Evolutionary conservation across 108 stramenopile species (phyloP).

Genomic region (Fragilariopsis cylindrus): DNA sequence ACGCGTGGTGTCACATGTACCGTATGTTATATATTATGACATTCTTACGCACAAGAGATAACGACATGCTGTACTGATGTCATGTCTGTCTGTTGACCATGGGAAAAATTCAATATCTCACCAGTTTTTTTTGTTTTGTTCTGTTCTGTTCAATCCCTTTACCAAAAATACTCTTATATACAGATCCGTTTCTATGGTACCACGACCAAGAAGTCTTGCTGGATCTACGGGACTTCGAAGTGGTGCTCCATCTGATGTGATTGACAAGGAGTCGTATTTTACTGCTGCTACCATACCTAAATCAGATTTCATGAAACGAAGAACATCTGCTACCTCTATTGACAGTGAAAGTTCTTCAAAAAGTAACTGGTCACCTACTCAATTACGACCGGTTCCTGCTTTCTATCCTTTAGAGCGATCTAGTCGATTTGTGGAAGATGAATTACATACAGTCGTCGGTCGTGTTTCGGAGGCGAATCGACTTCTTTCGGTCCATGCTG

Average conservation of each 20-base stretch:
- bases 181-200: conserved; percentile 29
- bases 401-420: conserved; percentile 83
- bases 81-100: background rate
- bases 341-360: background rate
- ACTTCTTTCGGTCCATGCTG: conserved; percentile 55
- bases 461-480: conserved; percentile 65
- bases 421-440: conserved; percentile 45
- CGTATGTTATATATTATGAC: too few relatives aligned
- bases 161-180: too few relatives aligned
- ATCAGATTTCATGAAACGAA: background rate
- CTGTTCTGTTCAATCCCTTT: background rate
- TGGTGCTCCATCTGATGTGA: conserved; percentile 28
- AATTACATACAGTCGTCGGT: conserved; percentile 27
- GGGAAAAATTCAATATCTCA: conserved; percentile 11
- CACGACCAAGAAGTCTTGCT: conserved; percentile 34
- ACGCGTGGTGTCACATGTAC: too few relatives aligned
- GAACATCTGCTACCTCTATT: background rate
- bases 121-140: background rate
- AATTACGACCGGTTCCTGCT: conserved; percentile 64
- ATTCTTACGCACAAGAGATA: too few relatives aligned
- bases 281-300: conserved; percentile 5
- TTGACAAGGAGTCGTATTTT: conserved; percentile 50
- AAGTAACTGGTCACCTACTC: conserved; percentile 35
- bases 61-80: too few relatives aligned
- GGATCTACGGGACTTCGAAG: conserved; percentile 14